A percentile compares a stretch with the other conserved stretches of the same genome.
Evolutionary conservation across 352 stramenopile genomes (phyloP).

Genomic region (Phytophthora vignae): DNA sequence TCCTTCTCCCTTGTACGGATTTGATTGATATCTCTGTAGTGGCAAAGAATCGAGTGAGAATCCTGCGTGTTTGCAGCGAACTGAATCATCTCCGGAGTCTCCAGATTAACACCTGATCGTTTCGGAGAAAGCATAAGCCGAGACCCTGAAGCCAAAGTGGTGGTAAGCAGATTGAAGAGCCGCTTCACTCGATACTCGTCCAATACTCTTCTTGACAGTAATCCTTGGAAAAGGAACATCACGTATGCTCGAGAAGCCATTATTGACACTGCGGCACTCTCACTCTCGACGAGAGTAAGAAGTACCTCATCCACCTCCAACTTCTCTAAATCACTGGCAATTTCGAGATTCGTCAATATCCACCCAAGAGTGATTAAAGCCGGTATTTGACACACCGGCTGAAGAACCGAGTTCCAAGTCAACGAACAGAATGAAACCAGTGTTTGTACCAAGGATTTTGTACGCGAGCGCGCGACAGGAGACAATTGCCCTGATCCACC

Average conservation of each 20-base stretch:
- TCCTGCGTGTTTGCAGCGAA: constrained; percentile 18
- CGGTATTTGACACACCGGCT: constrained; percentile 29
- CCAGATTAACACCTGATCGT: constrained; percentile 1
- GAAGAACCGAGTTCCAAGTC: constrained; percentile 28
- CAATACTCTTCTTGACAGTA: constrained; percentile 10
- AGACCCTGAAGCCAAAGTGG: constrained; percentile 11
- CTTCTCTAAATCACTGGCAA: constrained; percentile 23
- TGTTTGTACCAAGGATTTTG: constrained; percentile 33
- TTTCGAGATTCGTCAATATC: constrained; percentile 18
- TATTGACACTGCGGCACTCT: constrained; percentile 19
- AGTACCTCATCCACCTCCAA: constrained; percentile 27
- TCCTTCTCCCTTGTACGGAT: constrained; percentile 3
- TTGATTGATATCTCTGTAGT: constrained; percentile 16
- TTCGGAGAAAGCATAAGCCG: constrained; percentile 19
- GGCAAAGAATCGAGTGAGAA: constrained; percentile 5
- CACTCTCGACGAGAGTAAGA: constrained; percentile 25
- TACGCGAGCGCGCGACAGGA: constrained; percentile 19
- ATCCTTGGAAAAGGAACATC: constrained; percentile 19
- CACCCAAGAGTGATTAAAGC: constrained; percentile 26
- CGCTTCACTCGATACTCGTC: constrained; percentile 19
- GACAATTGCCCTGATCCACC: constrained; percentile 26
- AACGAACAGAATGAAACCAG: constrained; percentile 32
- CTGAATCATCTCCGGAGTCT: constrained; percentile 18
- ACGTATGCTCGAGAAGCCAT: constrained; percentile 14
- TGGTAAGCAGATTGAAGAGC: constrained; percentile 31